Conservation (phyloP, 2,329 filamentous ascomycete genomes). For the Epichloe brachyelytri region DNA sequence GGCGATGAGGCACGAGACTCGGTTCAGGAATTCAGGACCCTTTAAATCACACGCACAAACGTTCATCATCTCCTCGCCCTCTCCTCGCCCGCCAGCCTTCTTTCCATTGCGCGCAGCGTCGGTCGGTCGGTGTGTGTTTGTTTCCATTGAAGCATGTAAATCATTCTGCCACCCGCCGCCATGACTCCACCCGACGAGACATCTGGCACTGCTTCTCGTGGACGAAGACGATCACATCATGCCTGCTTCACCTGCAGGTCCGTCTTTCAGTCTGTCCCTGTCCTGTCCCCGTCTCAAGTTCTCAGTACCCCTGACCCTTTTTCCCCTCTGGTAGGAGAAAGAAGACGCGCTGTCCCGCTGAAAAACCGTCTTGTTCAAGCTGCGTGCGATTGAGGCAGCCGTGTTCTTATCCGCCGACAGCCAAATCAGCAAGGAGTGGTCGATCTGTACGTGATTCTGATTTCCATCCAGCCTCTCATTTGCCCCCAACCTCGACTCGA, state of each 20-base stretch:
- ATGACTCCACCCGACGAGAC: constrained; percentile 22
- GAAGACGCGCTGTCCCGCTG: constrained; percentile 38
- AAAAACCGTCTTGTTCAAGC: constrained; percentile 37
- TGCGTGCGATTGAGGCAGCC: constrained; percentile 34
- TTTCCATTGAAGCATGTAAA: neutral
- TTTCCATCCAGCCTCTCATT: no score
- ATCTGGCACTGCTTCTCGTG: constrained; percentile 14
- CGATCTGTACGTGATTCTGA: constrained; percentile 26
- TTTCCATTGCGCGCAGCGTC: neutral
- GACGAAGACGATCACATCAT: constrained; percentile 27
- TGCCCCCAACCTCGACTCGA: no score
- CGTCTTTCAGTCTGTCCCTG: constrained; percentile 7
- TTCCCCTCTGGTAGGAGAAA: constrained; percentile 22
- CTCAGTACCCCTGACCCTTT: no score
- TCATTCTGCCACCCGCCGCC: constrained; percentile 6
- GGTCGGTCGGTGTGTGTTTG: neutral
- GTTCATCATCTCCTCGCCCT: neutral
- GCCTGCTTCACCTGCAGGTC: constrained; percentile 36
- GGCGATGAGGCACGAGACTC: neutral
- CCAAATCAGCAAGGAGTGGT: constrained; percentile 25
- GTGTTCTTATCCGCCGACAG: constrained; percentile 29
- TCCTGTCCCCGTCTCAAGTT: neutral
- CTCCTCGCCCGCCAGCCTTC: neutral
- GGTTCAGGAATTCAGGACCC: no score
- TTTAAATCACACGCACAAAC: neutral